Conservation (phyloP, 169 alveolate species). For the Hepatocystis sp. region DNA sequence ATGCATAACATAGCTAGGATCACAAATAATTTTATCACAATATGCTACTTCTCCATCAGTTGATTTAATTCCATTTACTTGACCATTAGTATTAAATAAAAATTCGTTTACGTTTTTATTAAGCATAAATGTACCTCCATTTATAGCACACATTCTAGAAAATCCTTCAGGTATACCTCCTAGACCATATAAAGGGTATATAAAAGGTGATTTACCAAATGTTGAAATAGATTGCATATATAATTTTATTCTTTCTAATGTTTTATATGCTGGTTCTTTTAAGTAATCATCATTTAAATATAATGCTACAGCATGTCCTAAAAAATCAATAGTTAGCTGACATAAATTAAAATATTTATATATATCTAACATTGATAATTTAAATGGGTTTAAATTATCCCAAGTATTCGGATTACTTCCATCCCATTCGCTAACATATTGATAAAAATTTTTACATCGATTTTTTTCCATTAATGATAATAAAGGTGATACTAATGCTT, state of each 20-base stretch:
- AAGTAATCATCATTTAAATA: slow-evolving; percentile 94
- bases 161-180: slow-evolving; percentile 99
- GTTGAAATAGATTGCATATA: slow-evolving; percentile 96
- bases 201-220: slow-evolving; percentile 98
- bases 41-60: slow-evolving; percentile 93
- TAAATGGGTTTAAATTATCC: slow-evolving; percentile 90
- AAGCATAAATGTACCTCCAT: slow-evolving; percentile 98
- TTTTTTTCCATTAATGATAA: slow-evolving; percentile 98
- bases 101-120: slow-evolving; percentile 94
- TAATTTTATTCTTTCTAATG: slow-evolving; percentile 94
- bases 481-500: slow-evolving; percentile 96
- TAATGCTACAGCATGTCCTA: slow-evolving; percentile 99
- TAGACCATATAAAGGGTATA: slow-evolving; percentile 98
- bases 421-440: slow-evolving; percentile 92
- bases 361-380: slow-evolving; percentile 91
- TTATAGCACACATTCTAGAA: slow-evolving; percentile 96
- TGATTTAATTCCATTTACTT: slow-evolving; percentile 93
- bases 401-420: slow-evolving; percentile 92
- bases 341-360: slow-evolving; percentile 93
- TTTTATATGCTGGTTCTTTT: slow-evolving; percentile 91
- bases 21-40: slow-evolving; percentile 95
- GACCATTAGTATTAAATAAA: slow-evolving; percentile 92
- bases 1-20: slow-evolving; percentile 93
- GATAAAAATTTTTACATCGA: slow-evolving; percentile 96
- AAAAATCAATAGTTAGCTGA: slow-evolving; percentile 97